phyloP scores from a whole-genome alignment of 768 basidiomycete species.

The Lactifluus hygrophoroides region DNA sequence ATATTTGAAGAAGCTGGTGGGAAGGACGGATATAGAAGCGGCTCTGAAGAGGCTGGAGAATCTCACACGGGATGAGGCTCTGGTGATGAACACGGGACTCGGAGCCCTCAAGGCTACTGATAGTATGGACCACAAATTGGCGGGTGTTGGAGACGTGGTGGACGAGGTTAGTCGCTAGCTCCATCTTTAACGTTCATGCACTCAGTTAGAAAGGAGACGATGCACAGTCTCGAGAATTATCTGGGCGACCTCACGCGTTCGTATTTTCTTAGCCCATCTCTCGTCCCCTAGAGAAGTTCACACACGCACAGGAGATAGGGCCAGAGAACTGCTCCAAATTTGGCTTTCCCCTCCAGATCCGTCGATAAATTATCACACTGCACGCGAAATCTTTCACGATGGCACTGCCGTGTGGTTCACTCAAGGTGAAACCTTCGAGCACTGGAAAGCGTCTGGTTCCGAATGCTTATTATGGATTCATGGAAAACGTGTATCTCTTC shows the following conservation, averaged over 20 bases:
- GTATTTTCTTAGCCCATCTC: background rate
- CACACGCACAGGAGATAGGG: too few species aligned
- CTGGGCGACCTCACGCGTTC: too few species aligned
- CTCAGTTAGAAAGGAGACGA: background rate
- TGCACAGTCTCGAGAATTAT: background rate
- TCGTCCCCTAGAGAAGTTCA: background rate
- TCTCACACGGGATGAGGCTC: background rate
- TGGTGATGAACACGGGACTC: background rate
- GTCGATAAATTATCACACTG: too few species aligned
- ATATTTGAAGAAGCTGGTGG: background rate
- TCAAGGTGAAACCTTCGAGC: too few species aligned
- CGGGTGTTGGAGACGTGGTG: too few species aligned
- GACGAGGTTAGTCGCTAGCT: background rate
- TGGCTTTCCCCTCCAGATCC: too few species aligned
- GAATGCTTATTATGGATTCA: too few species aligned
- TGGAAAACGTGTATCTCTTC: too few species aligned
- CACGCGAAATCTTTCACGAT: too few species aligned
- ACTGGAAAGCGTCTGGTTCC: too few species aligned
- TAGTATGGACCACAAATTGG: background rate
- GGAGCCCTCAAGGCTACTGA: background rate
- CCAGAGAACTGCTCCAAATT: too few species aligned
- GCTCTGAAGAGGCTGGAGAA: background rate
- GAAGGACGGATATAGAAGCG: background rate
- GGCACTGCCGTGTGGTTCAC: too few species aligned
- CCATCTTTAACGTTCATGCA: background rate